Evolutionary conservation across 139 green algal species (phyloP), one percentile per base, ranked within the genome.

Genomic region (Chlamydomonas applanata): DNA sequence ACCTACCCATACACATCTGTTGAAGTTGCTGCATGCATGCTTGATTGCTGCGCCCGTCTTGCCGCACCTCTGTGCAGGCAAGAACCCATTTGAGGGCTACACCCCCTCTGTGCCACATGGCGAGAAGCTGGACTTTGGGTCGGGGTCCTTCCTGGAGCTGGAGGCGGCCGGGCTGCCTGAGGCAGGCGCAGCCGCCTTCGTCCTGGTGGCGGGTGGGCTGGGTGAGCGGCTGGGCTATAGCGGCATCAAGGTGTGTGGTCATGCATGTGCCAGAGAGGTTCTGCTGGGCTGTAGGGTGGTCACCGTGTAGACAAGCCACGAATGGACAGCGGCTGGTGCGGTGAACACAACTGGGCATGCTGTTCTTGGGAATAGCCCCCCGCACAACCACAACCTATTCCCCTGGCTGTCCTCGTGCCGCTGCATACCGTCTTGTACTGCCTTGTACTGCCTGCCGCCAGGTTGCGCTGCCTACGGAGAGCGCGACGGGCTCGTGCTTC

Each of bases 171-270:
- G 91, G 22, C 73, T 90, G 60, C 25, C 34, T n/a, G 83, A 82
- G 19, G 87, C 83, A 4, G 82, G 62, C 0, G 3, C 65, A 1
- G 77, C 90, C 0, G 95, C 89, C 1, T 99, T 99, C 86, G 96
- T 99, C 80, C 89, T 99, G 64, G 96, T 99, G 73, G 96, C 96
- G 27, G 96, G 96, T 0, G 96, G 96, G 0, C 86, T 99, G 62
- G 96, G 96, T 1, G 96, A 99, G 85, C 83, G 96, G 11, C 87
- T 99, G 65, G 96, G 96, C 1, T 99, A 98, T 82, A 60, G 36
- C 20, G 64, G 64, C 36, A 71, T 71, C 36, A 71, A 71, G 64
- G 64, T 71, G 36, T 20, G 64, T n/a, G 36, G 20, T 66, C 4
- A 3, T 5, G 11, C 36, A 14, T 36, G n/a, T 27, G 16, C 27